Base-by-base conservation (phyloP, 345 rosid genomes). In the Toxicodendron radicans region DNA sequence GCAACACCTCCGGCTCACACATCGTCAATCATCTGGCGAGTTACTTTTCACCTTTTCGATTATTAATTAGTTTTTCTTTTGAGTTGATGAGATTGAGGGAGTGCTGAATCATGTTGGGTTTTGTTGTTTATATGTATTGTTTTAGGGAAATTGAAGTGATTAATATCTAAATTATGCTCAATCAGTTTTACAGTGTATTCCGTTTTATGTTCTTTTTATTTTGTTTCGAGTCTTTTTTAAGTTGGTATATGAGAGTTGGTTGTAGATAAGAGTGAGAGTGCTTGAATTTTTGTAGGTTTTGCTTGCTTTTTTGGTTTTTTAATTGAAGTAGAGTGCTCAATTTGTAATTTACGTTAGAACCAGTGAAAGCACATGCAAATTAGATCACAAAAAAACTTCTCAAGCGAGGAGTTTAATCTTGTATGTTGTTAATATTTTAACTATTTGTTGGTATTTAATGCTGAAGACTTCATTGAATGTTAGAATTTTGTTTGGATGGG, bases 1-100 rank as follows among this genome's bases (percentile, higher is more conserved):
- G 99, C 64, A 96, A 96, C 76, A 96, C 99, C 32, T 96, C 98
- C 0, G 99, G 99, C 43, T 96, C 99, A 61, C 99, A 96, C 84
- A 96, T 96, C 16, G 99, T 96, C 66, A 96, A 96, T 84, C 99
- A 96, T 75, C 83, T 96, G 87, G 99, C 89, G 70, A 88, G 98
- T 90, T 63, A 45, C 14, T 32, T 58, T 45, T 17, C 12, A 45
- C 12, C 10, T 61, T 17, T 48, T 63, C 35, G 54, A 70, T n/a
- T 12, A 35, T 67, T 10, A 35, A 13, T 20, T 54, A n/a, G 3
- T 59, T 57, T 71, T 59, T 10, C 2, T 27, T 59, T 4, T 23
- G 16, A 53, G 49, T 23, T 14, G 24, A 49, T 27, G 54, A 23
- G 54, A 65, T 27, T 16, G 4, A 33, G 68, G 43, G 45, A 10